Evolutionary conservation across 805 yeast species (phyloP), one percentile per base, ranked within the genome.

Genomic region (Ogataea nonfermentans): DNA sequence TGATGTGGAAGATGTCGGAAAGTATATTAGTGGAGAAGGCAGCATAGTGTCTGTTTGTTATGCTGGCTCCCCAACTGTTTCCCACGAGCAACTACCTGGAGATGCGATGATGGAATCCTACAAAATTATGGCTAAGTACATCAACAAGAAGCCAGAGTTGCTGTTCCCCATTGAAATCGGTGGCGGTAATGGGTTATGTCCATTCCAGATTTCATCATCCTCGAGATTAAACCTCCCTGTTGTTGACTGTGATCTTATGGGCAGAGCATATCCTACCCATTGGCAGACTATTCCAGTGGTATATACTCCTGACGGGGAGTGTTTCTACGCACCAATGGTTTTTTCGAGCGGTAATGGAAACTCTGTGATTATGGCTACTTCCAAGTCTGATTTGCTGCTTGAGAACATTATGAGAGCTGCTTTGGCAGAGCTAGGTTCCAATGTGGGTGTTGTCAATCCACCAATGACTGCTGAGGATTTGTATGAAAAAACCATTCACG

Each of bases 11-110:
- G 68, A 62, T 50, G 42, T 57, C n/a, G 35, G 37, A 11, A 51
- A 48, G 13, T 51, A 54, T 44, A 46, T 48, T 23, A 55, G 46
- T 4, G 53, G 47, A 10, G 53, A 55, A 9, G 67, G 66, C 12
- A 40, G 49, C 15, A 55, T 63, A 15, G 58, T 62, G 9, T 48
- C 68, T 10, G 62, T 66, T 8, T 59, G 70, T 32, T 62, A 55
- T 45, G 68, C 68, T 12, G 78, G 78, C 0, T 68, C 76, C 1
- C 76, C 78, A 2, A 70, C 76, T 0, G 76, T 71, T 15, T 56
- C 69, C 9, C 55, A 59, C 38, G 78, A 72, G 48, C 69, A 70
- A 42, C 49, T 71, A 10, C 57, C 55, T 27, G 71, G 74, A 2
- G 47, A 59, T 29, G 77, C 66, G 32, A 43, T 71, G 13, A 47